Evolutionary conservation across 208 protist genomes (phyloP).

Genomic region (Lotmaria passim): DNA sequence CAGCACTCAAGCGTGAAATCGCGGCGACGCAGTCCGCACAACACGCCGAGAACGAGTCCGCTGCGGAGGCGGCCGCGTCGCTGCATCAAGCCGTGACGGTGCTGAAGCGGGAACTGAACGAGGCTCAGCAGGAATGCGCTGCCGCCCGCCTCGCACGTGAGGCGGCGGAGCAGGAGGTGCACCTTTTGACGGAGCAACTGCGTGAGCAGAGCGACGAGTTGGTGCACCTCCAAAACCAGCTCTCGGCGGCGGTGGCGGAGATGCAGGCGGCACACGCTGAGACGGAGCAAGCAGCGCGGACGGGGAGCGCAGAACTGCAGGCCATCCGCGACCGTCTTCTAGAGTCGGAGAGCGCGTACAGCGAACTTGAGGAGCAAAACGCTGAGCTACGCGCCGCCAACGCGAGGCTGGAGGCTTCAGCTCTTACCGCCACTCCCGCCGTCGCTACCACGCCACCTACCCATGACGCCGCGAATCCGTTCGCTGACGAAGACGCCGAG

Average conservation of each 20-base stretch:
- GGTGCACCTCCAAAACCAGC: constrained; percentile 11
- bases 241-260: constrained; percentile 9
- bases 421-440: not conserved
- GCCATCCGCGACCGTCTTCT: not conserved
- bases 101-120: constrained; percentile 15
- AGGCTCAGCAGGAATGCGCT: constrained; percentile 4
- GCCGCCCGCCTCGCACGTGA: constrained; percentile 4
- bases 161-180: constrained; percentile 8
- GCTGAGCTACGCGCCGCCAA: constrained; percentile 1
- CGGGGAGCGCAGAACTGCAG: constrained; percentile 14
- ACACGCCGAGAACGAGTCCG: constrained; percentile 1
- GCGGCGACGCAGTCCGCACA: constrained; percentile 19
- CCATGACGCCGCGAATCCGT: constrained; percentile 18
- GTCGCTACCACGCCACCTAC: not conserved
- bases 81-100: not conserved
- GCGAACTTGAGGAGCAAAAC: constrained; percentile 6
- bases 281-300: not conserved
- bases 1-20: constrained; percentile 11
- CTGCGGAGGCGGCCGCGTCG: not conserved
- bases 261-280: not conserved
- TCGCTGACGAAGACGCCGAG: constrained; percentile 14
- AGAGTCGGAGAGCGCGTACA: not conserved
- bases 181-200: not conserved
- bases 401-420: not conserved
- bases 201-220: constrained; percentile 10